Percentiles rank a stretch among this genome's conserved stretches.
Evolutionary conservation across 176 grass and related monocot species (phyloP).

Genomic region (Saccharum spontaneum): DNA sequence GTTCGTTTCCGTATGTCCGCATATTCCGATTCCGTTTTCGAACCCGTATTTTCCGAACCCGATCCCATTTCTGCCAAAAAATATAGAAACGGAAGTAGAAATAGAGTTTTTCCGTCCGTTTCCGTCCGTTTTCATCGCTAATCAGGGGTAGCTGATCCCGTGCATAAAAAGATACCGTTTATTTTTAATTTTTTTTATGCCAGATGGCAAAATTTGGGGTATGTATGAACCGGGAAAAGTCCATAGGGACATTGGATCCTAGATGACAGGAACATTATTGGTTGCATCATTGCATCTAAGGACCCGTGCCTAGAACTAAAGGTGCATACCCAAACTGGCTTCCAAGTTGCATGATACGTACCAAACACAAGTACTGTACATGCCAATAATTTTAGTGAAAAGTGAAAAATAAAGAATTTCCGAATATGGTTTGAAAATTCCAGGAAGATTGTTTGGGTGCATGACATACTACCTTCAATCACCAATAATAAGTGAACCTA

Average conservation of each 20-base stretch:
- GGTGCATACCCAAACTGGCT: conserved; percentile 1
- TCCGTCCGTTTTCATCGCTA: too few relatives aligned
- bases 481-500: background rate
- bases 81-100: too few relatives aligned
- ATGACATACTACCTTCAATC: background rate
- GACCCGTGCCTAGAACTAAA: conserved; percentile 39
- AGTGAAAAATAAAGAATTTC: background rate
- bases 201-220: background rate
- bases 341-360: background rate
- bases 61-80: too few relatives aligned
- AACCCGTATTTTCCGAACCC: too few relatives aligned
- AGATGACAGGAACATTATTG: conserved; percentile 41
- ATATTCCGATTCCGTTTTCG: too few relatives aligned
- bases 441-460: background rate
- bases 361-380: background rate
- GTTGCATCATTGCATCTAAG: background rate
- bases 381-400: background rate
- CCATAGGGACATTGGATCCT: conserved; percentile 43
- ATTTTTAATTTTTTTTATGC: background rate
- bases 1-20: too few relatives aligned
- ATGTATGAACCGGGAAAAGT: background rate
- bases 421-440: background rate
- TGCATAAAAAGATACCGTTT: background rate
- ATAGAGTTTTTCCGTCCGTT: too few relatives aligned
- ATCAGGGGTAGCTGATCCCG: background rate